Conservation (phyloP, 345 rosid species). For the Sonneratia alba region DNA sequence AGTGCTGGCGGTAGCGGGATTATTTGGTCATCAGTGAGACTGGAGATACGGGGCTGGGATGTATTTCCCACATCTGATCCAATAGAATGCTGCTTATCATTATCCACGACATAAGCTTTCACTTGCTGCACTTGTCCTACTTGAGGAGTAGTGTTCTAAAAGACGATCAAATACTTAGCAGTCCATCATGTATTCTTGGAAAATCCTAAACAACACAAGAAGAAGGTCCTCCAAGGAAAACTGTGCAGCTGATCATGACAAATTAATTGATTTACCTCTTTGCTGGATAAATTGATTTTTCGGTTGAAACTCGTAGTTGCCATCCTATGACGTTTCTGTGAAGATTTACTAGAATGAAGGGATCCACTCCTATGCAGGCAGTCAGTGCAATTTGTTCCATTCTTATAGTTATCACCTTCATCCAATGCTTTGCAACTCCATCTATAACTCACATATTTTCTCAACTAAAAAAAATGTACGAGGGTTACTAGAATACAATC, state of each 20-base stretch:
- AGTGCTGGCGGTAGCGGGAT: constrained; percentile 9
- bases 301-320: constrained; percentile 23
- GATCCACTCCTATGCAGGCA: constrained; percentile 30
- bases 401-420: constrained; percentile 20
- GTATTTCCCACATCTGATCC: not conserved
- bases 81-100: not conserved
- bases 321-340: constrained; percentile 17
- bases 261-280: constrained; percentile 38
- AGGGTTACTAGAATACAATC: not conserved
- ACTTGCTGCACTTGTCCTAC: constrained; percentile 18
- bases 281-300: constrained; percentile 31
- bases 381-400: constrained; percentile 23
- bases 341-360: constrained; percentile 26
- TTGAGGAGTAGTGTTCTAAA: constrained; percentile 30
- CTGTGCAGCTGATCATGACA: not conserved
- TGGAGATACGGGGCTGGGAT: not conserved
- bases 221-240: not conserved
- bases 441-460: constrained; percentile 81
- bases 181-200: not conserved
- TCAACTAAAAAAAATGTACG: constrained; percentile 38
- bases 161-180: not conserved
- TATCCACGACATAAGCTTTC: constrained; percentile 19
- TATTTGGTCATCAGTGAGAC: not conserved
- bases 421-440: constrained; percentile 57
- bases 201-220: not conserved